These are phyloP conservation scores for Entomortierella lignicola DNA, from an alignment of 192 early-diverging fungal genomes.

Conservation along the genomic window DNA sequence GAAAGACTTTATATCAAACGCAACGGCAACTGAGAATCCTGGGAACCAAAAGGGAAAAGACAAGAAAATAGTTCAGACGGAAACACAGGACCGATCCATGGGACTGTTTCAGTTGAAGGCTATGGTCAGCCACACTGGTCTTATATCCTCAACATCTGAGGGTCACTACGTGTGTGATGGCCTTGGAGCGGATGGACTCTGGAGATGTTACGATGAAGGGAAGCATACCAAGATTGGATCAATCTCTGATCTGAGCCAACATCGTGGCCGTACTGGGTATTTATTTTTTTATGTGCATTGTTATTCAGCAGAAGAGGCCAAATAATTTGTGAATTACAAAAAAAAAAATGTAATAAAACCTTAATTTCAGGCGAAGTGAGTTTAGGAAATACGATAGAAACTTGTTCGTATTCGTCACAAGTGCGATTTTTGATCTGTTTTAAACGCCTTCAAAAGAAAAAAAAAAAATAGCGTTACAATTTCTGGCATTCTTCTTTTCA, in stretches of 20 bases:
- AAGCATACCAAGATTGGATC: constrained; percentile 22
- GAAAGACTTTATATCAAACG: background rate
- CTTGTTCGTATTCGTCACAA: too few species aligned
- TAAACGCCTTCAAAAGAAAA: background rate
- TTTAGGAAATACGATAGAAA: too few species aligned
- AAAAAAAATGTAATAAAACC: background rate
- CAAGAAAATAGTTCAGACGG: constrained; percentile 6
- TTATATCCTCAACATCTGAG: constrained; percentile 5
- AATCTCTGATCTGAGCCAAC: constrained; percentile 16
- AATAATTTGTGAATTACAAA: background rate
- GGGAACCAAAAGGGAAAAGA: constrained; percentile 19
- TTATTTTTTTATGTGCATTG: constrained; percentile 43
- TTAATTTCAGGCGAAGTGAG: background rate
- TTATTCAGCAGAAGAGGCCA: background rate
- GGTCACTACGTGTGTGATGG: constrained; percentile 35
- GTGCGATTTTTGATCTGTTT: too few species aligned
- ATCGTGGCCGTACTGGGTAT: constrained; percentile 26
- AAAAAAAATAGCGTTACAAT: background rate
- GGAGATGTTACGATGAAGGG: constrained; percentile 21
- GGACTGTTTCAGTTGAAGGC: constrained; percentile 33
- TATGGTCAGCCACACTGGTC: constrained; percentile 28
- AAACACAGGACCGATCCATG: background rate
- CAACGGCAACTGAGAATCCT: background rate
- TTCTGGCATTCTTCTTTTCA: background rate
- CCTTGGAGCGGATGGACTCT: constrained; percentile 24